Percentiles rank a stretch among this genome's conserved stretches.
Conservation (phyloP, 306 rosid genomes). For the Adenanthera pavonina region DNA sequence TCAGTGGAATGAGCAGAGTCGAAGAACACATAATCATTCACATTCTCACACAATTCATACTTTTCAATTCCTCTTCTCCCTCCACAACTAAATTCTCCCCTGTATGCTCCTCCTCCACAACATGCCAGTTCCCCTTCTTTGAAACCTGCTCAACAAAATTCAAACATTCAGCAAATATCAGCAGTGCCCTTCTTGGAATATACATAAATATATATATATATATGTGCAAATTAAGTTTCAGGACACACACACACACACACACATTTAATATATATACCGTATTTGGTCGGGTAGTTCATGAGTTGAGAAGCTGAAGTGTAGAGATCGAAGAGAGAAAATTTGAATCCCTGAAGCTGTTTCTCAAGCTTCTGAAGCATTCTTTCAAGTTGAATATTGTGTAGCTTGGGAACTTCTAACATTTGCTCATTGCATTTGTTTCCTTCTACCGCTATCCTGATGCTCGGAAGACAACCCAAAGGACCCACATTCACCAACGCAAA, state of each 20-base stretch:
- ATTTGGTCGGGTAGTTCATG: constrained; percentile 45
- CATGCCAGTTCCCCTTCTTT: constrained; percentile 55
- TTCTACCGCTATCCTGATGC: constrained; percentile 25
- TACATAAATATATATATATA: no score
- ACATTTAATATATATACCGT: no score
- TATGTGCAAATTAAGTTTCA: neutral
- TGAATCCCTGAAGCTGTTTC: constrained; percentile 46
- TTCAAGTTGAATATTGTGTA: neutral
- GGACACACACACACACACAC: neutral
- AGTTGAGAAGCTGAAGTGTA: constrained; percentile 15
- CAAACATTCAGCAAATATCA: neutral
- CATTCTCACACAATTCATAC: constrained; percentile 27
- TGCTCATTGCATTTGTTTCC: constrained; percentile 8
- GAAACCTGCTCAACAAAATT: constrained; percentile 40
- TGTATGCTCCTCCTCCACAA: constrained; percentile 62
- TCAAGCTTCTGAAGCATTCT: constrained; percentile 37
- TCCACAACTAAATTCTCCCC: constrained; percentile 41
- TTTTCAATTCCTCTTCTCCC: constrained; percentile 12
- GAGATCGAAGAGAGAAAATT: constrained; percentile 43
- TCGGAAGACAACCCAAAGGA: constrained; percentile 43
- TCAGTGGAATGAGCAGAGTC: constrained; percentile 56
- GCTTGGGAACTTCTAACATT: neutral
- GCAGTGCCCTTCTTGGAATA: no score
- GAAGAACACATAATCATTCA: constrained; percentile 42
- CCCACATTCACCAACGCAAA: constrained; percentile 43